These are phyloP conservation scores for Boeremia exigua DNA, from an alignment of 2,329 filamentous ascomycete species.

Conservation along the genomic window DNA sequence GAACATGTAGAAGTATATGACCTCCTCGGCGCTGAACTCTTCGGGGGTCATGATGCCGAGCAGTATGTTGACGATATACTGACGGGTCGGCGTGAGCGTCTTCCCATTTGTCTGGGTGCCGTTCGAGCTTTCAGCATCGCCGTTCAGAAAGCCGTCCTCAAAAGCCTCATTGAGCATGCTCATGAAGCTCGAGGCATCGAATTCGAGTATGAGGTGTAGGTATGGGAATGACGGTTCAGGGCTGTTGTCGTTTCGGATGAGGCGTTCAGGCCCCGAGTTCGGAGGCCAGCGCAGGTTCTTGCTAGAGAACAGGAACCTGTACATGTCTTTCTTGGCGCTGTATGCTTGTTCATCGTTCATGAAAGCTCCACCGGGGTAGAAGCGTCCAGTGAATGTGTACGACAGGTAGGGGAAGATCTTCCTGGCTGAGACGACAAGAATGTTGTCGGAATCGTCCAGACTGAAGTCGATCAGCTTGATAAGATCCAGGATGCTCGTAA, in stretches of 20 bases:
- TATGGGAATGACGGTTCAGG: slow-evolving; percentile 83
- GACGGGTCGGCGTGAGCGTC: slow-evolving; percentile 70
- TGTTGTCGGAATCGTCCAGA: slow-evolving; percentile 64
- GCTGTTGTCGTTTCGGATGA: slow-evolving; percentile 61
- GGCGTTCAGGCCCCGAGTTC: slow-evolving; percentile 64
- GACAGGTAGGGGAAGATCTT: slow-evolving; percentile 97
- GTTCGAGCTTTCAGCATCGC: slow-evolving; percentile 69
- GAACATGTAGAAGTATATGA: slow-evolving; percentile 98
- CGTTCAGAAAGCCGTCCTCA: slow-evolving; percentile 91
- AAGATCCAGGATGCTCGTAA: slow-evolving; percentile 80
- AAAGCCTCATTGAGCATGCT: slow-evolving; percentile 97
- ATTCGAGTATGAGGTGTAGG: slow-evolving; percentile 81
- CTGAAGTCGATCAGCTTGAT: slow-evolving; percentile 62
- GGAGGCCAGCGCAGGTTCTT: slow-evolving; percentile 77
- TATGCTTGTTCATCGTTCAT: slow-evolving; percentile 75
- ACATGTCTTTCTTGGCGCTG: slow-evolving; percentile 84
- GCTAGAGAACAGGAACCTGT: slow-evolving; percentile 92
- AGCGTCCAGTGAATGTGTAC: slow-evolving; percentile 83
- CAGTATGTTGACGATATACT: slow-evolving; percentile 90
- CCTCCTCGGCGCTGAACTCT: slow-evolving; percentile 79
- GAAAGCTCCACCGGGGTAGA: slow-evolving; percentile 84
- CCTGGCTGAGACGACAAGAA: slow-evolving; percentile 73
- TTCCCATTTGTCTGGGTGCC: slow-evolving; percentile 61
- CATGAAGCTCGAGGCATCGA: slow-evolving; percentile 89
- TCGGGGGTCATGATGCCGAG: slow-evolving; percentile 84